These are phyloP conservation scores for Diplodia seriata DNA, from an alignment of 2,329 filamentous ascomycete genomes.

Conservation along the genomic window DNA sequence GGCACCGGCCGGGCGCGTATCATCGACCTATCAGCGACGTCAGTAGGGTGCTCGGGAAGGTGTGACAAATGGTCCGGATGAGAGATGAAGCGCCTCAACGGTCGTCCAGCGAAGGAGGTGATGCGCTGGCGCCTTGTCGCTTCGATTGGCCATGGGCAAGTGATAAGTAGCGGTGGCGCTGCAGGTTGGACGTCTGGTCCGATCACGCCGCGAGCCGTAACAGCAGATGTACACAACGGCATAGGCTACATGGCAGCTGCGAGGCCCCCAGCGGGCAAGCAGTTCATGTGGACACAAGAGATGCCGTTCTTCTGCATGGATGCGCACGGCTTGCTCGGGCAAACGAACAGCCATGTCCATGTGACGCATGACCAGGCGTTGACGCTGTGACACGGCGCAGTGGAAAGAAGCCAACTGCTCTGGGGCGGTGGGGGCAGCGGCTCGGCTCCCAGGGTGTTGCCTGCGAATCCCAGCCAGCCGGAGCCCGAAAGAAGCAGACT, in stretches of 20 bases:
- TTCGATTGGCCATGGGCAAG: slow-evolving; percentile 1
- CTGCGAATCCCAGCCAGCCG: slow-evolving; percentile 27
- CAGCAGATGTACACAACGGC: slow-evolving; percentile 17
- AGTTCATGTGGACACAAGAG: slow-evolving; percentile 23
- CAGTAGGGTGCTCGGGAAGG: not conserved
- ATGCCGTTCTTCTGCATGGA: slow-evolving; percentile 14
- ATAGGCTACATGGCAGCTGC: slow-evolving; percentile 5
- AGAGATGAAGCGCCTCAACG: not conserved
- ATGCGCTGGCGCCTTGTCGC: slow-evolving; percentile 1
- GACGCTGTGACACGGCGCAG: too few species aligned
- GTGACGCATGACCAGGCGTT: not conserved
- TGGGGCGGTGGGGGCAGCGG: slow-evolving; percentile 3
- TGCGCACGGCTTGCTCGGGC: not conserved
- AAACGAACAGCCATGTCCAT: not conserved
- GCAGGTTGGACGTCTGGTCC: slow-evolving; percentile 6
- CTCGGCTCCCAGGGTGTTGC: slow-evolving; percentile 24
- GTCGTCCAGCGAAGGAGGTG: slow-evolving; percentile 3
- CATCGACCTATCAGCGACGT: slow-evolving; percentile 67
- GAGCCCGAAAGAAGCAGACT: slow-evolving; percentile 38
- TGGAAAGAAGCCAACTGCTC: not conserved
- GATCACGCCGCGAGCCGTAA: slow-evolving; percentile 16
- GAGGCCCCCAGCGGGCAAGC: slow-evolving; percentile 21
- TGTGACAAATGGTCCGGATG: slow-evolving; percentile 15
- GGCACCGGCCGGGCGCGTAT: slow-evolving; percentile 76
- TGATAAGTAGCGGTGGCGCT: not conserved